These are phyloP conservation scores for Monosporascus sp. DNA, from an alignment of 2,329 filamentous ascomycete genomes.

Conservation along the genomic window DNA sequence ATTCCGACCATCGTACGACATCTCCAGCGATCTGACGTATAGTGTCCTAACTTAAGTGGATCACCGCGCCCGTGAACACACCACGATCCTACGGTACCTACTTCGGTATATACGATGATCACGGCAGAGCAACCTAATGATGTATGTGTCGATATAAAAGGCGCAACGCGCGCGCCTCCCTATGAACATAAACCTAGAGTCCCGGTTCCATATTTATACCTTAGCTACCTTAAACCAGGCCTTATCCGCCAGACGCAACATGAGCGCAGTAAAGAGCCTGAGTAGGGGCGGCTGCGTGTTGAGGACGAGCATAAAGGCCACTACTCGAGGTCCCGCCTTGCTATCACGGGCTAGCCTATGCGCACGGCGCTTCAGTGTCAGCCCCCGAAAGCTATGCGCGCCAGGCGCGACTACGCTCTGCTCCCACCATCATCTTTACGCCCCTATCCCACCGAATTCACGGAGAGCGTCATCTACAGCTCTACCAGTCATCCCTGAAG, in stretches of 20 bases:
- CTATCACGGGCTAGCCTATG: background rate
- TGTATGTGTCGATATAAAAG: background rate
- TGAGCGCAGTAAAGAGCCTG: background rate
- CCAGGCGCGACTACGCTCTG: background rate
- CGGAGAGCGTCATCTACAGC: background rate
- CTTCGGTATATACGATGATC: too few species aligned
- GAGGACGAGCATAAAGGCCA: background rate
- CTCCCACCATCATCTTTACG: background rate
- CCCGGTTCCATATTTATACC: too few species aligned
- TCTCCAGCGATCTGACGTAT: background rate
- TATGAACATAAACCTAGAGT: too few species aligned
- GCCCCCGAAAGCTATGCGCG: background rate
- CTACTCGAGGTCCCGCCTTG: background rate
- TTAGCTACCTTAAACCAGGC: too few species aligned
- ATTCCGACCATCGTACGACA: background rate
- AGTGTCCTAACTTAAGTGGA: background rate
- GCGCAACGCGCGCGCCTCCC: too few species aligned
- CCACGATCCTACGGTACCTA: background rate
- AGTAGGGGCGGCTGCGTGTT: background rate
- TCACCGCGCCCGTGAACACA: background rate
- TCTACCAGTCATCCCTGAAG: slow-evolving; percentile 55
- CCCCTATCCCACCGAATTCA: background rate
- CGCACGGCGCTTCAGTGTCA: background rate
- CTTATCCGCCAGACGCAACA: background rate
- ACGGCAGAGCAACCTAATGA: background rate